Evolutionary conservation across 495 filamentous ascomycete species (phyloP), one percentile per base, ranked within the genome.

Genomic region (Jackrogersella multiformis): DNA sequence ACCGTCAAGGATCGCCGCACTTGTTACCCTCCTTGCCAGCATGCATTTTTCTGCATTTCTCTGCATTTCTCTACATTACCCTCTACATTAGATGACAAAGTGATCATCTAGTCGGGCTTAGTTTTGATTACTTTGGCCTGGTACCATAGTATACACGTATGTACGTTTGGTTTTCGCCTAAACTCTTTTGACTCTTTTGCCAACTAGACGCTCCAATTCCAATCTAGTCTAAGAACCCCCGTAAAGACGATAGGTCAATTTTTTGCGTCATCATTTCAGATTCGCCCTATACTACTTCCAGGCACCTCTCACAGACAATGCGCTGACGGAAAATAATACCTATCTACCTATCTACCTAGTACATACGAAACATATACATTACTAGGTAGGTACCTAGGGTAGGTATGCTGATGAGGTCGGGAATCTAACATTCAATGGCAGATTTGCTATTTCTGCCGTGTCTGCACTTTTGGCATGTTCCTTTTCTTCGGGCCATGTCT

Each of bases 231-330:
- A 32, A 35, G 54, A 54, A 62, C 34, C 46, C 34, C 46, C 23
- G 56, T 36, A 66, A 66, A 70, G 67, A 62, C 67, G 61, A 70
- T 45, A 70, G 45, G 57, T 70, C 67, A 70, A 54, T 70, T 70
- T 16, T 55, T 66, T 70, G 67, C 67, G 67, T 70, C 67, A 70
- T 70, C 57, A 44, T 24, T 21, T 46, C 57, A 55, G 67, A 70
- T 52, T 57, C 61, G 66, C 61, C 66, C 61, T 69, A 65, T 69
- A 61, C 60, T 39, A 41, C 21, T 61, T 64, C 49, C 45, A 48
- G 60, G 35, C 42, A 41, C 32, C 35, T 53, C 39, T 34, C 42
- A 41, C n/a, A n/a, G n/a, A n/a, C n/a, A 28, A 42, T 49, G 41
- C 5, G 15, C 54, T 6, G 9, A 30, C 16, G 23, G 49, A 53